Conservation (phyloP, 2,329 filamentous ascomycete species). For the Camillea tinctor region DNA sequence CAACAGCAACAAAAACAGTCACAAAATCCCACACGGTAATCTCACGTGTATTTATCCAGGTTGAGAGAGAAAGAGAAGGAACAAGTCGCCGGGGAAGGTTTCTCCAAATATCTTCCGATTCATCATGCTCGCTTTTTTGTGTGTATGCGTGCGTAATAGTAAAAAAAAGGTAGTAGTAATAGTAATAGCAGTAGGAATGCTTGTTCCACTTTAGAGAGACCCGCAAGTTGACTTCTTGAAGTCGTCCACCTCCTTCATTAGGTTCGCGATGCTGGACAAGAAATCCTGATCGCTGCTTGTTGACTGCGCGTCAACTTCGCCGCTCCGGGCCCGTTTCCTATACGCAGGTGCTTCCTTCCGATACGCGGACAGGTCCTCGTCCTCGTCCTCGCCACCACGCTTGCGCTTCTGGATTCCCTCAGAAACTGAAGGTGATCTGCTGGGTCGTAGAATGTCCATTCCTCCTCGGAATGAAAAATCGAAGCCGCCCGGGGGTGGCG, state of each 20-base stretch:
- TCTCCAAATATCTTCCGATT: too few species aligned
- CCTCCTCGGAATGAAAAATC: conserved; percentile 3
- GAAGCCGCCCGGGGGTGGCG: conserved; percentile 12
- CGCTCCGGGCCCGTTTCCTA: conserved; percentile 27
- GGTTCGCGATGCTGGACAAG: conserved; percentile 26
- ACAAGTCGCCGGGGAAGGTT: too few species aligned
- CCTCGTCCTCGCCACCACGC: conserved; percentile 18
- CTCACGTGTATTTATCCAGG: too few species aligned
- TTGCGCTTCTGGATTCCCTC: conserved; percentile 27
- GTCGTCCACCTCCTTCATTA: conserved; percentile 25
- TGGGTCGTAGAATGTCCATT: conserved; percentile 8
- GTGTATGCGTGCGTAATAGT: too few species aligned
- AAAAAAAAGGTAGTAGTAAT: too few species aligned
- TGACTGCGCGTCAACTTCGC: conserved; percentile 5
- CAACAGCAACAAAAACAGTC: too few species aligned
- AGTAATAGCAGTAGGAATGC: too few species aligned
- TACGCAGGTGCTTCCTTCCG: conserved; percentile 20
- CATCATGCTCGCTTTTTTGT: too few species aligned
- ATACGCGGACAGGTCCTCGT: conserved; percentile 23
- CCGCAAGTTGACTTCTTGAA: conserved; percentile 6
- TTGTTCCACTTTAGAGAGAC: not conserved
- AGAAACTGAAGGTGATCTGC: conserved; percentile 20
- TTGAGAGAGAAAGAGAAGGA: too few species aligned
- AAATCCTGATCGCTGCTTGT: conserved; percentile 22
- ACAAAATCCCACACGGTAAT: too few species aligned